Percentiles rank a stretch among this genome's conserved stretches.
phyloP scores from a whole-genome alignment of 139 green algal genomes.

The Pseudopediastrum boryanum region DNA sequence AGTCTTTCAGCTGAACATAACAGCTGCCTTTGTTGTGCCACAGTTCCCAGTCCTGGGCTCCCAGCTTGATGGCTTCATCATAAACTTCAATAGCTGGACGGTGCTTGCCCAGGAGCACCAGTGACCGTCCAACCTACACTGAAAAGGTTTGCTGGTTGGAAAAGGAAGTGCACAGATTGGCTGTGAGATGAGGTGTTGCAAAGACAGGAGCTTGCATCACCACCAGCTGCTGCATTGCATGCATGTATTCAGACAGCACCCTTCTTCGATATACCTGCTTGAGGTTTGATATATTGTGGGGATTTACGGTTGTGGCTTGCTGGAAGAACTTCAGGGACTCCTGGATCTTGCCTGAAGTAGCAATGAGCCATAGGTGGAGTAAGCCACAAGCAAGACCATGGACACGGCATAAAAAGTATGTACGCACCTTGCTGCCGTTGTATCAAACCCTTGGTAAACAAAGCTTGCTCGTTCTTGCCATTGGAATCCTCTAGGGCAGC shows the following conservation, averaged over 20 bases:
- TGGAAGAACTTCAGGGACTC: constrained; percentile 80
- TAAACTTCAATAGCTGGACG: constrained; percentile 77
- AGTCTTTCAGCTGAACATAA: constrained; percentile 65
- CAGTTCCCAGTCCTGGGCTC: constrained; percentile 76
- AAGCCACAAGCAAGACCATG: background rate
- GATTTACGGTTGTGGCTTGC: constrained; percentile 70
- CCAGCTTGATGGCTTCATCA: constrained; percentile 72
- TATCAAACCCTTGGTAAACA: constrained; percentile 80
- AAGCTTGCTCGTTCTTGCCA: constrained; percentile 62
- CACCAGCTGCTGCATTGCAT: too few species aligned
- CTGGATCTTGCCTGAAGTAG: constrained; percentile 61
- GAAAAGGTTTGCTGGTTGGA: background rate
- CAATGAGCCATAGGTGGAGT: too few species aligned
- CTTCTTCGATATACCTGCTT: constrained; percentile 77
- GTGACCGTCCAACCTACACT: constrained; percentile 68
- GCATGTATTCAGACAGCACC: too few species aligned
- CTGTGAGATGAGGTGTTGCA: too few species aligned
- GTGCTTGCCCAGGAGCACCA: constrained; percentile 80
- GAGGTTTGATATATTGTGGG: constrained; percentile 71
- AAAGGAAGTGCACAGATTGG: background rate
- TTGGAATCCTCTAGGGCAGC: constrained; percentile 51
- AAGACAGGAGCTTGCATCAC: too few species aligned
- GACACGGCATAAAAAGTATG: background rate
- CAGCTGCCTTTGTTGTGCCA: constrained; percentile 79
- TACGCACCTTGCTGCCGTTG: constrained; percentile 66